Evolutionary conservation across 345 rosid species (phyloP), one percentile per base, ranked within the genome.

Genomic region (Linum tenue): DNA sequence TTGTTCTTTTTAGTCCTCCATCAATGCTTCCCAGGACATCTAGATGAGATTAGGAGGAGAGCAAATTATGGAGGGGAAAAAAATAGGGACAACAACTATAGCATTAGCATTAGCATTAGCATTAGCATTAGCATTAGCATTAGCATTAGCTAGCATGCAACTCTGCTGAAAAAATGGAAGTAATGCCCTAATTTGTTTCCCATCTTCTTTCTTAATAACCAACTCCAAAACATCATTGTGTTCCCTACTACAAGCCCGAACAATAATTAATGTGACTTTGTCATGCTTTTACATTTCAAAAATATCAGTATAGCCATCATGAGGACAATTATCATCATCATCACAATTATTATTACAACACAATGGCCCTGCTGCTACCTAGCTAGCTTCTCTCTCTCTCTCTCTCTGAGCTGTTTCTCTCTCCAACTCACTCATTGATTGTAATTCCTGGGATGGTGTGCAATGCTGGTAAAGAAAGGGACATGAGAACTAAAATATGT

Each of bases 391-490:
- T 2, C 41, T 41, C 55, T 55, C 22, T 42, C 7, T 42, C 55
- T 40, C 62, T 40, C 67, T 22, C 31, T 22, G 0, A 22, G 31
- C 31, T 22, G 31, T 22, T 22, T 22, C 31, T 22, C 31, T 22
- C 31, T 22, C 31, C 31, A 22, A 22, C 31, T 22, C 31, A 22
- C 31, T 22, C 31, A 22, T 22, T 63, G 38, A 58, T 60, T 60
- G 62, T 61, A 38, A 9, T 8, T 70, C 78, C 60, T 82, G 78
- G 78, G 86, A 82, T 82, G 80, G 48, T 55, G 39, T 51, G 12
- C 22, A 59, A 9, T 82, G 83, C 72, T 64, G 38, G 64, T 44
- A 71, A 73, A 67, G 71, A 11, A 35, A 22, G 60, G 64, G 86
- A 73, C 86, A 75, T 4, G 31, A 56, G 43, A 35, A 67, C 72